Conservation (phyloP, 1,139 yeast species). For the Casaregolazyma lundiana region DNA sequence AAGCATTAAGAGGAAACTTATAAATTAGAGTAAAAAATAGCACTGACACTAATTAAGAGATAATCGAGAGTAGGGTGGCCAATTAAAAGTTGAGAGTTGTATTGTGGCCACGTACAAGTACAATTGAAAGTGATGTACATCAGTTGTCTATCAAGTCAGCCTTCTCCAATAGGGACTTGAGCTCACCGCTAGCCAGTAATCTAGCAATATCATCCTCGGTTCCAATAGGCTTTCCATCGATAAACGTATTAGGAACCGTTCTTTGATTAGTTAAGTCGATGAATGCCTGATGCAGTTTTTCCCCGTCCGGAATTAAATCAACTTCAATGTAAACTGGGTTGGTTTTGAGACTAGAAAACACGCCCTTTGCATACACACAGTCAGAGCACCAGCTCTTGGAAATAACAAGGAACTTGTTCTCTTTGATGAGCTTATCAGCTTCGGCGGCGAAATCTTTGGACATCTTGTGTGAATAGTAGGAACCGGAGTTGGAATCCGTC, state of each 20-base stretch:
- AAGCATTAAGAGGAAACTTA: conserved; percentile 35
- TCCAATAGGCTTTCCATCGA: conserved; percentile 48
- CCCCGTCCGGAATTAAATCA: conserved; percentile 57
- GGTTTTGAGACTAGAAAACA: conserved; percentile 52
- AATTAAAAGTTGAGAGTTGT: too few species aligned
- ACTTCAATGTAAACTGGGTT: conserved; percentile 56
- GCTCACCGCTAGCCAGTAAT: conserved; percentile 26
- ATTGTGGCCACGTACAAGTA: too few species aligned
- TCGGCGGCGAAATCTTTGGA: conserved; percentile 15
- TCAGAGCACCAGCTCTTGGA: conserved; percentile 79
- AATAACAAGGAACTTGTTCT: conserved; percentile 50
- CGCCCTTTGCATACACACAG: conserved; percentile 55
- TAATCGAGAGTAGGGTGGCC: too few species aligned
- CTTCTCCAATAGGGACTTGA: conserved; percentile 22
- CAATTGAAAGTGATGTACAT: too few species aligned
- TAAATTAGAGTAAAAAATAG: conserved; percentile 11
- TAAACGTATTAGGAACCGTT: conserved; percentile 69
- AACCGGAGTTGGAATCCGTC: too few species aligned
- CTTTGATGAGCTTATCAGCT: conserved; percentile 44
- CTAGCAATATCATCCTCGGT: conserved; percentile 26
- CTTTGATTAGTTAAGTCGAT: conserved; percentile 56
- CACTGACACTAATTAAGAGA: not conserved
- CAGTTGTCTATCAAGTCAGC: conserved; percentile 21
- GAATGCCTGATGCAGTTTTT: conserved; percentile 54
- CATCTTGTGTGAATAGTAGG: not conserved